Evolutionary conservation across 78 protist genomes (phyloP).

Genomic region (Corallochytrium limacisporum): DNA sequence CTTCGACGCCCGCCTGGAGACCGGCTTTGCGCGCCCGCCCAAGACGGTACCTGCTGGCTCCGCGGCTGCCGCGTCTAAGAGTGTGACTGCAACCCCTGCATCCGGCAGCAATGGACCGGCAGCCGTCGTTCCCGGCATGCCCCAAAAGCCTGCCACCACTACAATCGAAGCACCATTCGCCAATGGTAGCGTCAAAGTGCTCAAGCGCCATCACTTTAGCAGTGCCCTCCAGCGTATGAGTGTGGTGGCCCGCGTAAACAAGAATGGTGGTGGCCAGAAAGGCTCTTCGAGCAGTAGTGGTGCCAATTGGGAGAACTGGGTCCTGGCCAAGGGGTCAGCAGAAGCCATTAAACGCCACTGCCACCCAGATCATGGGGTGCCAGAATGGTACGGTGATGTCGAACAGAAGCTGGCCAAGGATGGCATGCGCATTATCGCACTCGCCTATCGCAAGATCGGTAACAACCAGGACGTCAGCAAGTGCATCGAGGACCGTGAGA

Average conservation of each 20-base stretch:
- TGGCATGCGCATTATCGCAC: conserved; percentile 79
- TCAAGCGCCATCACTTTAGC: conserved; percentile 64
- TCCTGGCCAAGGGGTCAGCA: conserved; percentile 77
- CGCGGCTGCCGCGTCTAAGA: too few species aligned
- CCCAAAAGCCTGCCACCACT: too few species aligned
- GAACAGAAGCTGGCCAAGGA: conserved; percentile 11
- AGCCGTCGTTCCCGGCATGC: too few species aligned
- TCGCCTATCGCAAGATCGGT: conserved; percentile 31
- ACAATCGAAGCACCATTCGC: too few species aligned
- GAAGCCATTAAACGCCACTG: conserved; percentile 48
- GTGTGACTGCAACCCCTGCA: too few species aligned
- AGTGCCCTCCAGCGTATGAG: conserved; percentile 76
- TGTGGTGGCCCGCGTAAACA: conserved; percentile 38
- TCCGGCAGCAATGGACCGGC: too few species aligned
- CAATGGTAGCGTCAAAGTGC: conserved; percentile 25
- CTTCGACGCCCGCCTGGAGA: too few species aligned
- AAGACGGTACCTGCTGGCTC: too few species aligned
- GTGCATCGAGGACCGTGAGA: not conserved
- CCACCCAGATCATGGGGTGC: not conserved
- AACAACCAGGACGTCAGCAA: not conserved
- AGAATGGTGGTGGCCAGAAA: too few species aligned
- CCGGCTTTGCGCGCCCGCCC: too few species aligned
- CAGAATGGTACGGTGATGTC: conserved; percentile 31
- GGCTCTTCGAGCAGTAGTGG: not conserved
- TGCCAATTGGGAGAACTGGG: not conserved